Conservation (phyloP, 1,139 yeast species). For the Hansenula sp. region DNA sequence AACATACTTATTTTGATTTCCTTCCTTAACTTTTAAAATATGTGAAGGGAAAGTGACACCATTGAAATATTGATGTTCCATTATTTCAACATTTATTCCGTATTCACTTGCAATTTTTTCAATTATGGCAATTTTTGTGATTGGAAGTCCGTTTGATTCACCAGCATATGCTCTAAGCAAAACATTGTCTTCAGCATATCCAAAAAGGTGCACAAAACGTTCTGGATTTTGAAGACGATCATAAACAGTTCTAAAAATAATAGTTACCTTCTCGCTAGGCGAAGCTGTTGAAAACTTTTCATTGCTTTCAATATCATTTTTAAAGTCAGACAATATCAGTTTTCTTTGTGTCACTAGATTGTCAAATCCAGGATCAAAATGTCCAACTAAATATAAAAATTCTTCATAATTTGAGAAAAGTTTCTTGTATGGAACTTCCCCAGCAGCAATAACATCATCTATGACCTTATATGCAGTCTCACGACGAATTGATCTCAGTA, state of each 20-base stretch:
- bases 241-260: not conserved
- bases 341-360: not conserved
- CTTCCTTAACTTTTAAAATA: not conserved
- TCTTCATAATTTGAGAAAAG: not conserved
- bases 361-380: conserved; percentile 1
- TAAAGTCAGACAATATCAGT: not conserved
- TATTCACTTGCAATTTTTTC: not conserved
- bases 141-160: not conserved
- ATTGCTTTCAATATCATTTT: not conserved
- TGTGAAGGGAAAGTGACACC: not conserved
- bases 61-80: not conserved
- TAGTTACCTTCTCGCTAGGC: not conserved
- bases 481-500: not conserved
- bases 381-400: not conserved
- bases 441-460: not conserved
- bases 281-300: not conserved
- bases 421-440: not conserved
- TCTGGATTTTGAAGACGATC: not conserved
- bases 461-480: not conserved
- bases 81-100: not conserved
- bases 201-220: not conserved
- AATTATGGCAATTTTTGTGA: not conserved
- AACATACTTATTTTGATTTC: not conserved
- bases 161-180: not conserved
- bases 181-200: not conserved